Evolutionary conservation across 306 rosid species (phyloP).

Genomic region (Phaseolus lunatus): DNA sequence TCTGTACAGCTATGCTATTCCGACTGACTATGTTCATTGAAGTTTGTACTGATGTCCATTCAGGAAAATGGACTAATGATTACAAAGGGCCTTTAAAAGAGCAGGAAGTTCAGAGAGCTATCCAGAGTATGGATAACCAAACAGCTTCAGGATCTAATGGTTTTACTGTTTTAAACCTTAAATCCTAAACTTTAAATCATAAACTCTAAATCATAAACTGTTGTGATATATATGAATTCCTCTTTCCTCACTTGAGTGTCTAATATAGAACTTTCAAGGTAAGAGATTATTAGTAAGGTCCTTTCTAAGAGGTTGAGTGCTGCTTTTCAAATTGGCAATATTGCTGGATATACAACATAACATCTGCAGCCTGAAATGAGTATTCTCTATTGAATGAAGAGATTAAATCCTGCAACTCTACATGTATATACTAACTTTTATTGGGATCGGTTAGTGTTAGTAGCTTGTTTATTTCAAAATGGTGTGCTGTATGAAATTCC

Average conservation of each 20-base stretch:
- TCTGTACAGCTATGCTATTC: not conserved
- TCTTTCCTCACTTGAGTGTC: not conserved
- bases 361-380: not conserved
- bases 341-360: not conserved
- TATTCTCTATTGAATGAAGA: not conserved
- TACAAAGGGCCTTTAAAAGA: not conserved
- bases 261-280: not conserved
- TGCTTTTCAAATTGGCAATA: no score
- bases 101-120: not conserved
- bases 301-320: not conserved
- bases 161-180: no score
- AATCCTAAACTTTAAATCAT: no score
- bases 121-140: not conserved
- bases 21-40: not conserved
- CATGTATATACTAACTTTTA: not conserved
- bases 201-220: no score
- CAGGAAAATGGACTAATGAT: not conserved
- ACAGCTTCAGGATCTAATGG: not conserved
- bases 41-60: not conserved
- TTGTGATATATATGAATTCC: not conserved
- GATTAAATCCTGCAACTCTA: not conserved
- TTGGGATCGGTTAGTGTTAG: not conserved
- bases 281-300: not conserved
- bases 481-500: not conserved
- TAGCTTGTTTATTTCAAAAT: not conserved